A percentile compares a stretch with the other conserved stretches of the same genome.
phyloP scores from a whole-genome alignment of 768 basidiomycete genomes.

The Tricholoma sp. region DNA sequence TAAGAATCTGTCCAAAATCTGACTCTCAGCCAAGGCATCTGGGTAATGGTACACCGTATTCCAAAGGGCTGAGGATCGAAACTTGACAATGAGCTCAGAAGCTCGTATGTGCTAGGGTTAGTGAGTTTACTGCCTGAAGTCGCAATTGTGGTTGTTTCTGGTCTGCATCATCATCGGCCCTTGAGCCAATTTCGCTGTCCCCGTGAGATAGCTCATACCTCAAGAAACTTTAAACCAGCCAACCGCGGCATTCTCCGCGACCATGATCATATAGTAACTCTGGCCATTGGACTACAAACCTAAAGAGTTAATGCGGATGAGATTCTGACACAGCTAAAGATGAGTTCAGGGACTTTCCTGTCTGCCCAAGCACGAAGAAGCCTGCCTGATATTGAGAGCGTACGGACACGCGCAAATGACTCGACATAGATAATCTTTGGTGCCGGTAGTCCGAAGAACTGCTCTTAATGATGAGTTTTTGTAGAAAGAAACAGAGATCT shows the following conservation, averaged over 20 bases:
- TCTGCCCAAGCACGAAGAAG: constrained; percentile 81
- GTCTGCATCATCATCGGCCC: background rate
- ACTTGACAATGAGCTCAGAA: too few species aligned
- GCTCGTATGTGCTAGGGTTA: too few species aligned
- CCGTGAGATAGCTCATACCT: background rate
- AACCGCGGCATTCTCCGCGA: constrained; percentile 52
- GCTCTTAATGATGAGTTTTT: constrained; percentile 11
- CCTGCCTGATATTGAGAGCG: constrained; percentile 80
- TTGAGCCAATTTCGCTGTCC: background rate
- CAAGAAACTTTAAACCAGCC: constrained; percentile 48
- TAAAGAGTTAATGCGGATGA: constrained; percentile 21
- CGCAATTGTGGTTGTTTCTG: background rate
- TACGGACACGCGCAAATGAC: constrained; percentile 83
- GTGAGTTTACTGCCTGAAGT: too few species aligned
- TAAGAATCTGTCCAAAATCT: background rate
- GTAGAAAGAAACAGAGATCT: background rate
- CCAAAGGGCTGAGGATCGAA: background rate
- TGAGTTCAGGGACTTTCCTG: constrained; percentile 38
- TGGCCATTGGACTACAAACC: constrained; percentile 93
- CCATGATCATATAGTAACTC: constrained; percentile 37
- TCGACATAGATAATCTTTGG: constrained; percentile 85
- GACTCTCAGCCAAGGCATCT: background rate
- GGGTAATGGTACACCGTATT: background rate
- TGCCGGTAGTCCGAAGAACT: constrained; percentile 73
- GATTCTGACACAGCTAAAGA: background rate